These are phyloP conservation scores for Trypanosoma congolense DNA, from an alignment of 208 protist genomes.

Conservation along the genomic window DNA sequence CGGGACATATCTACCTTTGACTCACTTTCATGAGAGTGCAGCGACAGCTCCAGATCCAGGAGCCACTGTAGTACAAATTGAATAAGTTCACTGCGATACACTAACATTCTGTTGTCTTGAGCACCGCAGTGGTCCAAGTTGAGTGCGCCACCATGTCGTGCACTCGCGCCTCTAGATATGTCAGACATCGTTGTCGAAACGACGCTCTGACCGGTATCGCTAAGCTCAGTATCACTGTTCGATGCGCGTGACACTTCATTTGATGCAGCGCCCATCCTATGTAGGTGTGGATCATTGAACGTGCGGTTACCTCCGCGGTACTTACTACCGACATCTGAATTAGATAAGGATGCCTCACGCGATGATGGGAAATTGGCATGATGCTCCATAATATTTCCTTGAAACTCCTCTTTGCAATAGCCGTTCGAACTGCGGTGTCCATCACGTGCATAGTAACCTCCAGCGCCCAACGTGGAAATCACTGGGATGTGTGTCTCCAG, in stretches of 20 bases:
- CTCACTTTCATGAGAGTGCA: slow-evolving; percentile 34
- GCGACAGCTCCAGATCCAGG: slow-evolving; percentile 56
- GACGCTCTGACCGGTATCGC: slow-evolving; percentile 16
- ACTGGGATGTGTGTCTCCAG: slow-evolving; percentile 62
- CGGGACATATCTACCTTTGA: slow-evolving; percentile 2
- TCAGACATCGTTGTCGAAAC: background rate
- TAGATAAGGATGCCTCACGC: background rate
- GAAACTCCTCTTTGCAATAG: background rate
- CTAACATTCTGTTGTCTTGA: slow-evolving; percentile 70
- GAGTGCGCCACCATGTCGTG: no score
- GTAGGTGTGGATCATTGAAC: no score
- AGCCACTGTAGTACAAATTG: slow-evolving; percentile 56
- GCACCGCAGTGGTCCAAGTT: no score
- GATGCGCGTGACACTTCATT: no score
- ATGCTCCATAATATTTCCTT: background rate
- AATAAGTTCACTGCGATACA: slow-evolving; percentile 60
- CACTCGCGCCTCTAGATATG: background rate
- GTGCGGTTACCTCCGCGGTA: slow-evolving; percentile 4
- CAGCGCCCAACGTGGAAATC: slow-evolving; percentile 13
- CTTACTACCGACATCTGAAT: slow-evolving; percentile 42
- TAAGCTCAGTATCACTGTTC: slow-evolving; percentile 26
- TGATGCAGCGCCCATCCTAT: no score
- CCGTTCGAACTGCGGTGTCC: no score
- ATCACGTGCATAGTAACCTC: no score
- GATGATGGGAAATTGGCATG: background rate